Base-by-base conservation (phyloP, 371 early-diverging fungal species). In the Syncephalastrum monosporum region DNA sequence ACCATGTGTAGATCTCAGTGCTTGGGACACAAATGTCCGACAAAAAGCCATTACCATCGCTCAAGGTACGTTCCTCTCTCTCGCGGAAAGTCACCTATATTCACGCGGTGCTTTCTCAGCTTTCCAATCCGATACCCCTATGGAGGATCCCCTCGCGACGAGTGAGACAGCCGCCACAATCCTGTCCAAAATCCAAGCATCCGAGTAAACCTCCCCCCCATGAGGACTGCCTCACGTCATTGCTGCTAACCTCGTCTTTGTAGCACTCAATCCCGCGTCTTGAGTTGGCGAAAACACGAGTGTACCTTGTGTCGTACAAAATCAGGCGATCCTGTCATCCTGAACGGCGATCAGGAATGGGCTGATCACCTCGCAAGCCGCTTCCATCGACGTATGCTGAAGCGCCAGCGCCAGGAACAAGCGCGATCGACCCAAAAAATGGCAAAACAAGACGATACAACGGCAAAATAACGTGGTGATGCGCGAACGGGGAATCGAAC, bases 311-410 rank as follows among this genome's bases (percentile, higher is more conserved):
- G 89, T 58, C 80, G 79, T 17, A 64, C 67, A 8, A 46, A 64
- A 0, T 57, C 59, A 21, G 72, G 80, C 27, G 64, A 68, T 10
- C 79, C 78, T 5, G 74, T 84, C 3, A 71, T 84, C 42, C 63
- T 89, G 7, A 84, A 87, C 61, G 91, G 91, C 4, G 86, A 88
- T 24, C 70, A 73, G 14, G 86, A 87, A 53, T 89, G 86, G 83
- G 70, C 80, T 38, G 84, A 84, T 47, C 91, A 91, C 50, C 46
- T 82, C 19, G 68, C 67, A 47, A 82, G 88, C 38, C 77, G 85
- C 15, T 68, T 71, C 21, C 91, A 91, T 65, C 75, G 83, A 23
- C 85, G 80, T 44, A 64, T 57, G 23, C 33, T 67, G 7, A 77
- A 77, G 42, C 67, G 64, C 33, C 47, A 64, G 21, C 53, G 53